Percentiles rank a stretch among this genome's conserved stretches.
phyloP scores from a whole-genome alignment of 2,329 filamentous ascomycete species.

The Hymenoscyphus infarciens region DNA sequence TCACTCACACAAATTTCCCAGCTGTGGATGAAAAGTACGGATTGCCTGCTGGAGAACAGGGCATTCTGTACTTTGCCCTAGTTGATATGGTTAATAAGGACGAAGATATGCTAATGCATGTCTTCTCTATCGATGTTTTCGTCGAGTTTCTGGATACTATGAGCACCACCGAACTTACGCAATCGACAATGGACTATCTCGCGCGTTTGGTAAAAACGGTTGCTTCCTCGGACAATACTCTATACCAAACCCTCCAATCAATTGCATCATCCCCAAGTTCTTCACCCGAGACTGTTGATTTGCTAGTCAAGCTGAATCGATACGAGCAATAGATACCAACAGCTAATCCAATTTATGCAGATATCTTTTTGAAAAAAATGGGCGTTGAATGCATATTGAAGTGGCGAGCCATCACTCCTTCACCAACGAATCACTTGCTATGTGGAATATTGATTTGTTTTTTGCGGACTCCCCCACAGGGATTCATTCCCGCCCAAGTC shows the following conservation, averaged over 20 bases:
- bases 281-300: slow-evolving; percentile 30
- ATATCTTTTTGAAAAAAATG: neutral
- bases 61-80: slow-evolving; percentile 34
- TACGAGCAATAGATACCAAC: slow-evolving; percentile 10
- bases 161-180: slow-evolving; percentile 30
- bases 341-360: neutral
- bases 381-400: neutral
- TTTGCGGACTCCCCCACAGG: neutral
- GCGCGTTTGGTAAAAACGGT: slow-evolving; percentile 28
- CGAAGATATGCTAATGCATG: slow-evolving; percentile 36
- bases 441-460: neutral
- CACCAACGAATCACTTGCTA: neutral
- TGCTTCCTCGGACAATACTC: slow-evolving; percentile 25
- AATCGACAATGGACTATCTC: slow-evolving; percentile 30
- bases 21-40: slow-evolving; percentile 29
- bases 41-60: slow-evolving; percentile 19
- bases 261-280: slow-evolving; percentile 27
- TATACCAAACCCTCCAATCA: slow-evolving; percentile 32
- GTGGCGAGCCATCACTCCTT: slow-evolving; percentile 1
- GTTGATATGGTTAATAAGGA: slow-evolving; percentile 35
- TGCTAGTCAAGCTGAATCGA: slow-evolving; percentile 25
- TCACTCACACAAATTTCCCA: slow-evolving; percentile 30
- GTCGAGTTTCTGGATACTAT: slow-evolving; percentile 33
- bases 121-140: slow-evolving; percentile 35
- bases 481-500: neutral